Evolutionary conservation across 805 yeast species (phyloP), one percentile per base, ranked within the genome.

Genomic region (Lipomyces kockii): DNA sequence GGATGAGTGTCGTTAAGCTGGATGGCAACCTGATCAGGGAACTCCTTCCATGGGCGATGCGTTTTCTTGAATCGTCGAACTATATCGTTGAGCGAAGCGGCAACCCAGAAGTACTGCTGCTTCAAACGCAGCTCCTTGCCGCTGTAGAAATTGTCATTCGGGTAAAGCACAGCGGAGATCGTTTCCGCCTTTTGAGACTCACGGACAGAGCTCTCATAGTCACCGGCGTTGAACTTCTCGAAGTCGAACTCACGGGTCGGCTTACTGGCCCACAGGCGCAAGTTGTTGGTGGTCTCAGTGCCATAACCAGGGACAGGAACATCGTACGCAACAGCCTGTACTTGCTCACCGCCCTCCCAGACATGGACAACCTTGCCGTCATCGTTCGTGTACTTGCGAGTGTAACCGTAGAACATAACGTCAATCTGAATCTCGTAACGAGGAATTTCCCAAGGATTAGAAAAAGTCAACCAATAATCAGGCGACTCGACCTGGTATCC

Each of bases 51-150:
- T 58, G 92, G 85, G 74, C 86, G 83, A 73, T 84, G 84, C 63
- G 87, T 78, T 81, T 93, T 93, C 79, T 92, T 89, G 81, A 90
- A 92, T 76, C 98, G 86, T 77, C 98, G 88, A 55, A 92, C 86
- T 73, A 92, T 92, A 78, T 92, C 98, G 75, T 90, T 92, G 73
- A 93, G 84, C 17, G 97, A 91, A 43, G 98, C 97, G 61, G 97
- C 88, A 62, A 93, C 97, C 98, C 98, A 92, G 81, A 92, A 93
- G 80, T 92, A 93, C 80, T 92, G 98, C 82, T 92, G 98, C 80
- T 93, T 93, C 79, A 92, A 85, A 77, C 98, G 87, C 76, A 92
- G 84, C 78, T 91, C 97, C 80, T 93, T 92, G 74, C 98, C 98
- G 72, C 87, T 85, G 76, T 90, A 89, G 78, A 92, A 93, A 79